phyloP scores from a whole-genome alignment of 1,284 basidiomycete genomes.

The Dichomitus squalens region DNA sequence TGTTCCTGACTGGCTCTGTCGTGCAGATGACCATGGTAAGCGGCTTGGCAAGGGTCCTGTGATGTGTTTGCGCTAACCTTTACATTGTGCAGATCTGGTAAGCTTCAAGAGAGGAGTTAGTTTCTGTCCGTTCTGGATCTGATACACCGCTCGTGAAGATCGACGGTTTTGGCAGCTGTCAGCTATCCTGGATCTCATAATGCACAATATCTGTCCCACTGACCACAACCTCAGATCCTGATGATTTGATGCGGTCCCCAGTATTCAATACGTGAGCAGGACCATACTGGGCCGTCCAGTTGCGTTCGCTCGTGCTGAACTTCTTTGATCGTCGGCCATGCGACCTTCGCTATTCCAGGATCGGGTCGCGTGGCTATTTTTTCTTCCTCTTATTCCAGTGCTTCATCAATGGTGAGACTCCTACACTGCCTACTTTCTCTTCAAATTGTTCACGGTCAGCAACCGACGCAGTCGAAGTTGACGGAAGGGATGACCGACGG shows the following conservation, averaged over 20 bases:
- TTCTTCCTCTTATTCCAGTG: slow-evolving; percentile 93
- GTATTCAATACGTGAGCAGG: slow-evolving; percentile 70
- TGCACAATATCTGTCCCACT: too few relatives aligned
- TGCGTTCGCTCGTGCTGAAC: slow-evolving; percentile 9
- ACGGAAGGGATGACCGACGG: slow-evolving; percentile 67
- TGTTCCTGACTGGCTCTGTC: too few relatives aligned
- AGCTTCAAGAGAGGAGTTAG: slow-evolving; percentile 19
- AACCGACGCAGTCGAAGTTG: slow-evolving; percentile 57
- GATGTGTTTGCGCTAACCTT: slow-evolving; percentile 5
- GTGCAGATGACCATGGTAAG: slow-evolving; percentile 75
- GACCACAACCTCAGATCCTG: slow-evolving; percentile 82
- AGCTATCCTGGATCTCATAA: slow-evolving; percentile 32
- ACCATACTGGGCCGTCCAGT: neutral
- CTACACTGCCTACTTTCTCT: neutral
- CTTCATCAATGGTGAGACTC: slow-evolving; percentile 72
- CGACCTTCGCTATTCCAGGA: slow-evolving; percentile 44
- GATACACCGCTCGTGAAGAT: slow-evolving; percentile 51
- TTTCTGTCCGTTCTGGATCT: neutral
- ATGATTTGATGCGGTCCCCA: slow-evolving; percentile 77
- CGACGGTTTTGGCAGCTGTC: slow-evolving; percentile 91
- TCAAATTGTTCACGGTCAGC: neutral
- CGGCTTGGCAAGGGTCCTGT: slow-evolving; percentile 10
- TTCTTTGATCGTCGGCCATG: neutral
- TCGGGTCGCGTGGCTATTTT: slow-evolving; percentile 85
- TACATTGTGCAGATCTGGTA: slow-evolving; percentile 44